Percentiles rank a stretch among this genome's conserved stretches.
These are phyloP conservation scores for Canavalia ensiformis DNA, from an alignment of 306 rosid genomes.

Conservation along the genomic window DNA sequence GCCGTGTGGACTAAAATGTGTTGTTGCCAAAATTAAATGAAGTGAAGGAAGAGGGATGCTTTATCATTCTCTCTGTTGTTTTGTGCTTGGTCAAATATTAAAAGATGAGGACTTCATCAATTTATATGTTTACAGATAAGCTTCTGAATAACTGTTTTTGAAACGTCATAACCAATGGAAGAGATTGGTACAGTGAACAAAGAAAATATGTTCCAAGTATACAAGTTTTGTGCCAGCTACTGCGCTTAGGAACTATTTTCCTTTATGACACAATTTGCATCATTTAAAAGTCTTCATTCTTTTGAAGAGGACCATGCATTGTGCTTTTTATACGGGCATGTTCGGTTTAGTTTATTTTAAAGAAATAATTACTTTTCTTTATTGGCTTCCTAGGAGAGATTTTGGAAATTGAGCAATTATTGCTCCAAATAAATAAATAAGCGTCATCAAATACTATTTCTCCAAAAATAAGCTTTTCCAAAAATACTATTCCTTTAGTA, in stretches of 20 bases:
- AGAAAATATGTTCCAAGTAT: neutral
- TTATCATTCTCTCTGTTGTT: constrained; percentile 29
- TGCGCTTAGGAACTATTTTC: neutral
- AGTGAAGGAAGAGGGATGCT: neutral
- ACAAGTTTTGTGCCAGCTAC: neutral
- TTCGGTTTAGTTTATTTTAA: too few species aligned
- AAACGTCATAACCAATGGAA: neutral
- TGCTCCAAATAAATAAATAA: too few species aligned
- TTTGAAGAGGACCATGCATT: too few species aligned
- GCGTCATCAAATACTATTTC: too few species aligned
- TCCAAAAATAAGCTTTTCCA: neutral
- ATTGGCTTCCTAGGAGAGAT: too few species aligned
- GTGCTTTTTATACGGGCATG: too few species aligned
- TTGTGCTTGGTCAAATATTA: constrained; percentile 1
- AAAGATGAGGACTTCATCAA: constrained; percentile 17
- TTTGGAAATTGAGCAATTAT: too few species aligned
- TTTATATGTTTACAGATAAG: neutral
- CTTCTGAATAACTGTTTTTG: neutral
- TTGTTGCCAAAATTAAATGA: constrained; percentile 12
- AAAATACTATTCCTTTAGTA: neutral
- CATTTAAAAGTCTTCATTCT: neutral
- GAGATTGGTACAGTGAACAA: neutral
- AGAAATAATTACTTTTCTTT: too few species aligned
- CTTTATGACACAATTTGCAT: neutral
- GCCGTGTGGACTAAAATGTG: neutral